Percentiles rank a stretch among this genome's conserved stretches.
phyloP scores from a whole-genome alignment of 106 monocot species.

The Acorus gramineus region DNA sequence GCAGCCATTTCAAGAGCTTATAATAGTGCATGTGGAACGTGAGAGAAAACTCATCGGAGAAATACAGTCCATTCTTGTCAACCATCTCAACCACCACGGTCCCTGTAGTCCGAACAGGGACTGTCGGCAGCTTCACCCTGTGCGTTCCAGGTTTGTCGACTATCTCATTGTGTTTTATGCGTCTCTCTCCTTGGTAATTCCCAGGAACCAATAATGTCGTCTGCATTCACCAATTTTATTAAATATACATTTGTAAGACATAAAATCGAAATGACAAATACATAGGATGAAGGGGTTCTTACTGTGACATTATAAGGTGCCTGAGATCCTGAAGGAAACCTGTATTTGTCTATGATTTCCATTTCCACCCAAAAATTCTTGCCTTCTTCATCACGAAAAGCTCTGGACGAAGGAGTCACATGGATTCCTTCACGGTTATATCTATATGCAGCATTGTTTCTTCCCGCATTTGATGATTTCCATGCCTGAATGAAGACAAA shows the following conservation, averaged over 20 bases:
- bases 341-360: constrained; percentile 82
- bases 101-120: constrained; percentile 86
- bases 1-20: constrained; percentile 92
- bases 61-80: constrained; percentile 85
- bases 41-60: constrained; percentile 92
- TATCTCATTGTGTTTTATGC: constrained; percentile 43
- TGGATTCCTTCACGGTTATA: constrained; percentile 84
- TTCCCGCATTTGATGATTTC: constrained; percentile 76
- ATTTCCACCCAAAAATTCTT: constrained; percentile 97
- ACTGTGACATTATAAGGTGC: constrained; percentile 99
- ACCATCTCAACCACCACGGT: constrained; percentile 96
- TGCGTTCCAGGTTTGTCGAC: constrained; percentile 71
- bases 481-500: constrained; percentile 49
- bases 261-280: not conserved
- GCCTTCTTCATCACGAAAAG: constrained; percentile 91
- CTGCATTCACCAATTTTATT: constrained; percentile 24
- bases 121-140: constrained; percentile 79
- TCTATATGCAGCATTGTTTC: constrained; percentile 72
- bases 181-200: constrained; percentile 90
- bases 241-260: too few species aligned
- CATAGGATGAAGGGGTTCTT: constrained; percentile 5
- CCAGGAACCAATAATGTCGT: constrained; percentile 83
- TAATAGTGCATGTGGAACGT: constrained; percentile 98
- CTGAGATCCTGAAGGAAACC: constrained; percentile 70
- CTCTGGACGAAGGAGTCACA: constrained; percentile 54